phyloP scores from a whole-genome alignment of 1,139 yeast genomes.

The Taphrina deformans region DNA sequence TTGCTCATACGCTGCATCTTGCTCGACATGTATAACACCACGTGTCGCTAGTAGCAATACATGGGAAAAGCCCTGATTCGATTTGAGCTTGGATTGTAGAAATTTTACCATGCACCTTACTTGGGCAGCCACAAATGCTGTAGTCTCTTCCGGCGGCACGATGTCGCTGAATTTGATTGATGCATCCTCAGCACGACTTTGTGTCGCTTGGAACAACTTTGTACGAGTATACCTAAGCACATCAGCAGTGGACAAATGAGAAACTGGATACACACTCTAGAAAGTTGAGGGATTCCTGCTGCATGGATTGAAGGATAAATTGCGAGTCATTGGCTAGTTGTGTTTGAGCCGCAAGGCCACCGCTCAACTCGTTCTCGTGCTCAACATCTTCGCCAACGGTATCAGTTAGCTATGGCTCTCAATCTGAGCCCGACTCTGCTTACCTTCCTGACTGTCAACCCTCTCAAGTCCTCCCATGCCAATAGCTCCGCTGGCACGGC shows the following conservation, averaged over 20 bases:
- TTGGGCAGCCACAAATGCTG: slow-evolving; percentile 35
- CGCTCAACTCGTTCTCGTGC: too few species aligned
- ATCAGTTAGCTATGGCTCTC: too few species aligned
- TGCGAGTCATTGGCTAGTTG: slow-evolving; percentile 12
- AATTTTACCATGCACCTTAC: too few species aligned
- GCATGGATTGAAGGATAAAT: slow-evolving; percentile 4
- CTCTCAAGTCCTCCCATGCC: slow-evolving; percentile 13
- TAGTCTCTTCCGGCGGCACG: slow-evolving; percentile 27
- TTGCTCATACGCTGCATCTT: slow-evolving; percentile 13
- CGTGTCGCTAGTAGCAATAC: slow-evolving; percentile 36
- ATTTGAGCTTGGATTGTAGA: background rate
- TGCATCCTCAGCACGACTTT: background rate
- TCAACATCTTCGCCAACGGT: too few species aligned
- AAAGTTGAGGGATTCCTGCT: slow-evolving; percentile 20
- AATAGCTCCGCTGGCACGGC: slow-evolving; percentile 7
- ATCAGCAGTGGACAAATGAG: background rate
- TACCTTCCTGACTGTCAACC: slow-evolving; percentile 21
- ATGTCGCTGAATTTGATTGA: slow-evolving; percentile 28
- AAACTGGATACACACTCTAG: background rate
- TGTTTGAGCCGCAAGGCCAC: too few species aligned
- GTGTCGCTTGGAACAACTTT: background rate
- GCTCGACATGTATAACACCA: slow-evolving; percentile 35
- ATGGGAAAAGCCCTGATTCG: slow-evolving; percentile 35
- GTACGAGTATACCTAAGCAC: background rate
- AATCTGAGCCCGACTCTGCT: too few species aligned